Percentiles rank a stretch among this genome's conserved stretches.
Evolutionary conservation across 2,329 filamentous ascomycete species (phyloP).

Genomic region (Paraphoma chrysanthemicola): DNA sequence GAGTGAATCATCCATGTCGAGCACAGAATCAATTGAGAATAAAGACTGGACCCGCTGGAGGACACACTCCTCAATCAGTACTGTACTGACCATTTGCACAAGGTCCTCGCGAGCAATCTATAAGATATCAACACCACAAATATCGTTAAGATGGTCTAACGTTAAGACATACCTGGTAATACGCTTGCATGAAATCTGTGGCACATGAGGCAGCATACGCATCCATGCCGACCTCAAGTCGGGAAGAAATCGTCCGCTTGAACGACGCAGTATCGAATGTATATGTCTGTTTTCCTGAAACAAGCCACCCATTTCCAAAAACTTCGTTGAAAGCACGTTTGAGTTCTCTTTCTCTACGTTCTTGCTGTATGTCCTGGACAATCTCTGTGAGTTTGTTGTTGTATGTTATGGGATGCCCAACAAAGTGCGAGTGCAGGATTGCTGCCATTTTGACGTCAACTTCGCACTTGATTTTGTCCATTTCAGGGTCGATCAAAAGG

Average conservation of each 20-base stretch:
- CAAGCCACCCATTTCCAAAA: too few relatives aligned
- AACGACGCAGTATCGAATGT: too few relatives aligned
- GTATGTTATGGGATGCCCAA: constrained; percentile 42
- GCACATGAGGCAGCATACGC: constrained; percentile 35
- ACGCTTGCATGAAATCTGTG: constrained; percentile 41
- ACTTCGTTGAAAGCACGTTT: constrained; percentile 3
- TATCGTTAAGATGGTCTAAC: background rate
- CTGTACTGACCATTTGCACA: constrained; percentile 49
- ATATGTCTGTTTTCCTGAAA: too few relatives aligned
- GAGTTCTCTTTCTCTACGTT: constrained; percentile 16
- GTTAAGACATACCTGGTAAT: constrained; percentile 25
- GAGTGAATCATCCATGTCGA: too few relatives aligned
- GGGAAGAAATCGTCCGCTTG: constrained; percentile 7
- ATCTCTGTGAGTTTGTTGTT: constrained; percentile 47
- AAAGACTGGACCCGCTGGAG: constrained; percentile 26
- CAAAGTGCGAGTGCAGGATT: constrained; percentile 16
- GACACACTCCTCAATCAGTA: constrained; percentile 48
- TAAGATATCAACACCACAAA: background rate
- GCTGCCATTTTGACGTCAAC: constrained; percentile 14
- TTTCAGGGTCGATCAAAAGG: constrained; percentile 7
- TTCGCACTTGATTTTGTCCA: constrained; percentile 8
- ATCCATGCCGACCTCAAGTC: constrained; percentile 35
- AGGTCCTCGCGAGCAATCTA: constrained; percentile 52
- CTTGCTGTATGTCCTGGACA: constrained; percentile 39
- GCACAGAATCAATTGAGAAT: background rate